Percentiles rank a stretch among this genome's conserved stretches.
These are phyloP conservation scores for Chaetomiaceae sp. DNA, from an alignment of 2,329 filamentous ascomycete genomes.

Conservation along the genomic window DNA sequence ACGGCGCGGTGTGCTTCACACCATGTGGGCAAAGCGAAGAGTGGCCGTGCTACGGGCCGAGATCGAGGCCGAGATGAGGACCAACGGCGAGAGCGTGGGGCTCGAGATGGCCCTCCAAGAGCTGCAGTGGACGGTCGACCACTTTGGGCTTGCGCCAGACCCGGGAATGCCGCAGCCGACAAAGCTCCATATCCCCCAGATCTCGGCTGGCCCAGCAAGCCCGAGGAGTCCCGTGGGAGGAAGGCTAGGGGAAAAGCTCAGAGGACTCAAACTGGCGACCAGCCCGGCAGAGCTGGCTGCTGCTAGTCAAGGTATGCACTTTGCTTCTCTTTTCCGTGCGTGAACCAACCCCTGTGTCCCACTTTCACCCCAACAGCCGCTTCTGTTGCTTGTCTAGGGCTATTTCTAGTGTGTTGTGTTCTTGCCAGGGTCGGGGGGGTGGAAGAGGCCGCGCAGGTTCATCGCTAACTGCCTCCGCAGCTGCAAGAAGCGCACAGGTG, in stretches of 20 bases:
- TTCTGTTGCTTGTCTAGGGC: too few species aligned
- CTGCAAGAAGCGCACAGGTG: slow-evolving; percentile 17
- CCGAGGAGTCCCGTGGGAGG: slow-evolving; percentile 61
- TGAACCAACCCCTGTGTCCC: too few species aligned
- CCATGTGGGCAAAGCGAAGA: slow-evolving; percentile 82
- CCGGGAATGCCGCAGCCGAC: slow-evolving; percentile 23
- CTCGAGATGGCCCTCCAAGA: slow-evolving; percentile 80
- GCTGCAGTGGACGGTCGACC: slow-evolving; percentile 77
- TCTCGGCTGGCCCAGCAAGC: slow-evolving; percentile 28
- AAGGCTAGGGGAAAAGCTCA: slow-evolving; percentile 72
- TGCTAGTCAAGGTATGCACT: slow-evolving; percentile 45
- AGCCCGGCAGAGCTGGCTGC: slow-evolving; percentile 60
- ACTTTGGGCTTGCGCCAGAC: slow-evolving; percentile 60
- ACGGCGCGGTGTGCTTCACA: slow-evolving; percentile 81
- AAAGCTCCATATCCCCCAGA: slow-evolving; percentile 27
- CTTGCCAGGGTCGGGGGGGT: too few species aligned
- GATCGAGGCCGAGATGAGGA: slow-evolving; percentile 66
- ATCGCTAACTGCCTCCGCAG: slow-evolving; percentile 13
- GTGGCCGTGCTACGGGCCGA: slow-evolving; percentile 71
- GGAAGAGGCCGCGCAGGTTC: slow-evolving; percentile 28
- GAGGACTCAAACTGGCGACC: slow-evolving; percentile 73
- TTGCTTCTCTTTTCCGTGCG: neutral
- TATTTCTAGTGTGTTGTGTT: too few species aligned
- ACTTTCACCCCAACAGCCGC: too few species aligned
- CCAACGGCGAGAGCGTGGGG: slow-evolving; percentile 76